Evolutionary conservation across 106 monocot species (phyloP), one percentile per base, ranked within the genome.

Genomic region (Allium sativum): DNA sequence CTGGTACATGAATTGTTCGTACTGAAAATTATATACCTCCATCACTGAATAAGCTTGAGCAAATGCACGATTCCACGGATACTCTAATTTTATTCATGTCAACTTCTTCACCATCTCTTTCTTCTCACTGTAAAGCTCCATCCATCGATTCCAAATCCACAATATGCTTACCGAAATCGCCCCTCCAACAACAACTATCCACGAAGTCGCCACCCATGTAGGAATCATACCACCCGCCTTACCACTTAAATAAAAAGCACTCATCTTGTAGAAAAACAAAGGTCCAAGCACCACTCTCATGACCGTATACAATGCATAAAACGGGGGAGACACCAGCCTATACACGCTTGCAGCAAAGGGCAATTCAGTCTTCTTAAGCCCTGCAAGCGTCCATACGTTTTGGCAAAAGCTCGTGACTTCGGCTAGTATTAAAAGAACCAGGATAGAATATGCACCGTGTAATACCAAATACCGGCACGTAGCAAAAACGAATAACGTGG

Each of bases 401-500:
- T 98, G 96, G 72, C 81, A 88, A 15, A 57, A 48, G 50, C 96
- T 98, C 52, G 91, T 98, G 43, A 85, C 67, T 70, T 98, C 96
- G 0, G 96, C 96, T 6, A 91, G 72, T 42, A 85, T 65, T 4
- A 98, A 70, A 9, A 98, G 84, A 1, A 84, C 87, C 56, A 98
- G 55, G 10, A 98, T 20, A 0, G 96, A 69, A 48, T 76, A 80
- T 2, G 85, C 87, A 12, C 96, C 96, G 17, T 88, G 96, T 5
- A 66, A 70, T 40, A 76, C 82, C 10, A 91, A 52, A 56, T 80
- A 82, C 7, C 96, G 74, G 46, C 96, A 98, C 11, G 96, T 98
- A 53, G 88, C 17, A 63, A 98, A 91, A 40, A 98, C 96, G 31
- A 98, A 98, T 43, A 98, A 81, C 6, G 96, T 98, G 4, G 96